Percentiles rank a stretch among this genome's conserved stretches.
Evolutionary conservation across 1,284 basidiomycete genomes (phyloP).

Genomic region (Papiliotrema laurentii): DNA sequence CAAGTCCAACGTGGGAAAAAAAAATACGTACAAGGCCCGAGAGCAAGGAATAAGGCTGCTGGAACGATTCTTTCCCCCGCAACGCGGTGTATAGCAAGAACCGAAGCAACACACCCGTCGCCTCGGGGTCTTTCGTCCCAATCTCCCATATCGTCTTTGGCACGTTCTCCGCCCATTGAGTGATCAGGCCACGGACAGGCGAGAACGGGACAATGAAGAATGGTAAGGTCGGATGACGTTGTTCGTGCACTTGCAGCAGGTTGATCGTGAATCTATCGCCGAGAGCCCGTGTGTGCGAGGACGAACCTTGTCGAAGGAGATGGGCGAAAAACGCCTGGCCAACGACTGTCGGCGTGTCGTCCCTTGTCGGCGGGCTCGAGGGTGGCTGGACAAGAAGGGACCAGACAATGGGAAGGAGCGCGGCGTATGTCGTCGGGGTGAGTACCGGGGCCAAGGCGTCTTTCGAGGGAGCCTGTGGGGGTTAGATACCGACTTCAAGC

Average conservation of each 20-base stretch:
- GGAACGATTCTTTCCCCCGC: slow-evolving; percentile 15
- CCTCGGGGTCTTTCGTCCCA: slow-evolving; percentile 55
- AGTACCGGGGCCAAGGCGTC: slow-evolving; percentile 53
- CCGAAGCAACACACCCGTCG: slow-evolving; percentile 56
- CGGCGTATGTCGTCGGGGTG: slow-evolving; percentile 59
- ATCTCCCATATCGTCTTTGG: slow-evolving; percentile 81
- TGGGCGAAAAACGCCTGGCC: slow-evolving; percentile 31
- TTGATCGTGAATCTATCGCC: slow-evolving; percentile 69
- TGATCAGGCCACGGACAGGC: slow-evolving; percentile 15
- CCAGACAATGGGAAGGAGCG: slow-evolving; percentile 79
- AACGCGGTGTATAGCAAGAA: slow-evolving; percentile 27
- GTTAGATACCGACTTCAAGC: too few relatives aligned
- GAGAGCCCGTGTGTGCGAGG: slow-evolving; percentile 31
- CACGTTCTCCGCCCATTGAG: slow-evolving; percentile 56
- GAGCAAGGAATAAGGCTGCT: slow-evolving; percentile 13
- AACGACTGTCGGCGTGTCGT: slow-evolving; percentile 22
- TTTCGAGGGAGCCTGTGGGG: slow-evolving; percentile 19
- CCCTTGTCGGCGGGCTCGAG: slow-evolving; percentile 2
- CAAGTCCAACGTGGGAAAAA: too few relatives aligned
- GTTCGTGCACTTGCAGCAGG: slow-evolving; percentile 58
- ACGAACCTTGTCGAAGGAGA: slow-evolving; percentile 47
- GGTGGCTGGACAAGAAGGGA: slow-evolving; percentile 59
- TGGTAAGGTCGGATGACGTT: slow-evolving; percentile 29
- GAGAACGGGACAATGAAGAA: slow-evolving; percentile 36
- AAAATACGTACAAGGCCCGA: slow-evolving; percentile 1